Evolutionary conservation across 164 flowering plant species (phyloP), one percentile per base, ranked within the genome.

Genomic region (Chloranthus sessilifolius): DNA sequence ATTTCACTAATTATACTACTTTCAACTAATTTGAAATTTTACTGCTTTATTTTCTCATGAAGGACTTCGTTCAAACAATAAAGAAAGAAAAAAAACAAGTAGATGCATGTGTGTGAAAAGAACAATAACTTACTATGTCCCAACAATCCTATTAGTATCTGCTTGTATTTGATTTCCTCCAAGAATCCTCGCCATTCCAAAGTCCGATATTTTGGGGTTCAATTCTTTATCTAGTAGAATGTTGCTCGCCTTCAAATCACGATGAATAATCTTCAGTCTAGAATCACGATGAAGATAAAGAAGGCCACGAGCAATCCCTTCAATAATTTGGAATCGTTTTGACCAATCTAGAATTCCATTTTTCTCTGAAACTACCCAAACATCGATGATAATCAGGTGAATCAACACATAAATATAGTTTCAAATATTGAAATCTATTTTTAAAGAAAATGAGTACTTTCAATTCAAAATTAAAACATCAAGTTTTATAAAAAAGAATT

Each of bases 241-340:
- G 31, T 82, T 82, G 70, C 80, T 62, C 5, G 82, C 61, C 52
- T 79, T 82, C 5, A 82, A 66, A 65, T 82, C 80, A 5, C 82
- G 61, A 28, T 78, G 88, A 4, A 81, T 74, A 7, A 81, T 73
- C 29, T 40, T 55, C 9, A 76, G 55, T 16, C 73, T 54, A 5
- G 83, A 82, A 35, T 80, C 83, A 11, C 67, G 69, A 30, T 82
- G 89, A 35, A 79, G 72, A 51, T 77, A 82, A 7, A 75, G 65
- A 42, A 82, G 29, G 10, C 85, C 85, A 26, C 74, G 65, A 15
- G 81, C 71, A 24, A 80, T 69, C 7, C 85, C 85, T 12, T 15
- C 38, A 1, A 70, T 59, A 2, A 66, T 63, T 19, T 40, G 52
- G 26, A 53, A 51, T 2, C 75, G 71, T 7, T 14, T 60, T 9